These are phyloP conservation scores for Kluyveromyces sp. DNA, from an alignment of 1,139 yeast species.

Conservation along the genomic window DNA sequence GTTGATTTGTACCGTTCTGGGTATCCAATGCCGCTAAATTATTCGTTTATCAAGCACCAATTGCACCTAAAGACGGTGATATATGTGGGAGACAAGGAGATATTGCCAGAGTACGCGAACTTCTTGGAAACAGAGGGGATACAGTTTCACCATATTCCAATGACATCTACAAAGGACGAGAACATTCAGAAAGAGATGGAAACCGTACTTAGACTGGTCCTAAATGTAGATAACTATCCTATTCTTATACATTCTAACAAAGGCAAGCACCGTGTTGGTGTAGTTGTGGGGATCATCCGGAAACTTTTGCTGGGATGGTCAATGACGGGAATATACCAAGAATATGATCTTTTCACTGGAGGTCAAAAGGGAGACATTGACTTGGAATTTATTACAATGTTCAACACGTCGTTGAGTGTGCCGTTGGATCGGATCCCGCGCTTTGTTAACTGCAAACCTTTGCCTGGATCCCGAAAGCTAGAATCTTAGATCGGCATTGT, in stretches of 20 bases:
- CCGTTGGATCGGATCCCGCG: conserved; percentile 7
- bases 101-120: conserved; percentile 57
- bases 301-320: conserved; percentile 89
- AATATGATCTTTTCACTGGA: conserved; percentile 84
- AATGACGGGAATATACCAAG: conserved; percentile 85
- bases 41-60: conserved; percentile 58
- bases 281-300: conserved; percentile 80
- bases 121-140: conserved; percentile 48
- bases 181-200: conserved; percentile 53
- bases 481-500: too few species aligned
- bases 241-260: conserved; percentile 85
- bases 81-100: conserved; percentile 69
- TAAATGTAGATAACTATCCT: conserved; percentile 73
- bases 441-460: conserved; percentile 4
- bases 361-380: conserved; percentile 85
- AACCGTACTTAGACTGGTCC: conserved; percentile 53
- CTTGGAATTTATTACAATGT: conserved; percentile 47
- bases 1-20: conserved; percentile 86
- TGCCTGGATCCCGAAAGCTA: not conserved
- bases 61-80: conserved; percentile 70
- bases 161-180: conserved; percentile 72
- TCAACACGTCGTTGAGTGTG: conserved; percentile 17
- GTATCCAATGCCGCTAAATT: conserved; percentile 83
- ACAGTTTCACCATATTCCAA: conserved; percentile 50
- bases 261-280: conserved; percentile 93